Evolutionary conservation across 495 filamentous ascomycete species (phyloP), one percentile per base, ranked within the genome.

Genomic region (Astrothelium macrocarpum): DNA sequence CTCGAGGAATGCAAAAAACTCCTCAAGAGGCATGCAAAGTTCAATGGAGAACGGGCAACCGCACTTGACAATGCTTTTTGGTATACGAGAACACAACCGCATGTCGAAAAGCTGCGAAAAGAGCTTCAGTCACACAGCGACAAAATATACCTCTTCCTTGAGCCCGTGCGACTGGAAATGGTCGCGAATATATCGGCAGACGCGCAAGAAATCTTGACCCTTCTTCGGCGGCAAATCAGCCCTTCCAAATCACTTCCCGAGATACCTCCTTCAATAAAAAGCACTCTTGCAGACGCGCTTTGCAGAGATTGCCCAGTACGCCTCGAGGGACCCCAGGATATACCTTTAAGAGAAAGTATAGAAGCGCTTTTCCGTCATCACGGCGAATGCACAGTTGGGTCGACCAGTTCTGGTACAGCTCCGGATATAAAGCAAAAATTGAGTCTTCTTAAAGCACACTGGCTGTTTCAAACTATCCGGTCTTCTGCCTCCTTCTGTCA

Each of bases 371-470:
- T 45, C 46, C 39, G 18, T 25, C 59, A 65, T 56, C 63, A 49
- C 49, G 16, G 60, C 12, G 32, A 42, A 10, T 45, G 32, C n/a
- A 28, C 42, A 32, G 16, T 42, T 49, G 45, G 20, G 45, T 49
- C 45, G 45, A 49, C 45, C 5, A 18, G 45, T 18, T 49, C 45
- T 49, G 45, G 45, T 28, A 29, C 14, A 28, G 32, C 26, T 28
- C 59, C 39, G 20, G 49, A n/a, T 16, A 29, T 53, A 16, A 43
- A 65, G 14, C 64, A 65, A 34, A 28, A 63, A 23, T 59, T 65
- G n/a, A 53, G 46, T 59, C 59, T 62, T 34, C 31, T 65, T 4
- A 65, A 65, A 61, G 59, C 64, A 18, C 64, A 65, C 42, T 65
- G 64, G 64, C n/a, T 65, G 12, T 31, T 65, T n/a, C 16, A 65